Evolutionary conservation across 2,329 filamentous ascomycete species (phyloP).

Genomic region (Aspergillus latus): DNA sequence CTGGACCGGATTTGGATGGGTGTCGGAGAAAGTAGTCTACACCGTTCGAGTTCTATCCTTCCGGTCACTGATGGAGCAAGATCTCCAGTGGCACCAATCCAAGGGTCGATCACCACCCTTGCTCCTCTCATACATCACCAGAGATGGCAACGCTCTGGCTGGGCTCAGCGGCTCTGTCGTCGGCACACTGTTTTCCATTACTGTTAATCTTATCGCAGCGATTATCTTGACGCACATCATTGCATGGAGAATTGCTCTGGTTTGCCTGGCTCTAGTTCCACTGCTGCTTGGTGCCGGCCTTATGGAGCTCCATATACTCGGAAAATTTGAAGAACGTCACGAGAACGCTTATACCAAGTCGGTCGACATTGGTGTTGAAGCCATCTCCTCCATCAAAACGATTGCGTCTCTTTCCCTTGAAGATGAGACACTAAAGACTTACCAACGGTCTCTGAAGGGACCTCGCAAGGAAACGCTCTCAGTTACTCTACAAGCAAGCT

Average conservation of each 20-base stretch:
- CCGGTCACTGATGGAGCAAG: constrained; percentile 64
- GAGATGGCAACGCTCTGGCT: constrained; percentile 65
- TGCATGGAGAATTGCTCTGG: constrained; percentile 73
- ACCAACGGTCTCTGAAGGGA: constrained; percentile 45
- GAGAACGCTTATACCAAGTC: constrained; percentile 53
- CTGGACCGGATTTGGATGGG: constrained; percentile 57
- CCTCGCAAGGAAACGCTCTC: constrained; percentile 51
- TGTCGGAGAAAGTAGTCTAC: constrained; percentile 66
- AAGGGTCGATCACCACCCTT: constrained; percentile 60
- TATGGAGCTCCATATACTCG: constrained; percentile 64
- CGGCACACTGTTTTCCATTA: constrained; percentile 66
- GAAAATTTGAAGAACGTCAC: constrained; percentile 57
- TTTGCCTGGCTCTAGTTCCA: constrained; percentile 68
- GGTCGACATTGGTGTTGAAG: constrained; percentile 53
- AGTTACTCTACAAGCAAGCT: constrained; percentile 49
- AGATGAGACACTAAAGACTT: constrained; percentile 48
- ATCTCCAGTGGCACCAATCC: constrained; percentile 70
- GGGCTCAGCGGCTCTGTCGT: constrained; percentile 70
- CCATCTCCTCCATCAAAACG: constrained; percentile 53
- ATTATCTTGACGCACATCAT: constrained; percentile 69
- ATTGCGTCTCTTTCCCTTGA: constrained; percentile 54
- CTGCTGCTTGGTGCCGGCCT: constrained; percentile 67
- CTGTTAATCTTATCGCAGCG: constrained; percentile 66
- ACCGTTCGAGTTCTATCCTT: constrained; percentile 64
- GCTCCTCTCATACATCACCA: constrained; percentile 67